phyloP scores from a whole-genome alignment of 495 filamentous ascomycete genomes.

The Penicillium macrosclerotiorum region DNA sequence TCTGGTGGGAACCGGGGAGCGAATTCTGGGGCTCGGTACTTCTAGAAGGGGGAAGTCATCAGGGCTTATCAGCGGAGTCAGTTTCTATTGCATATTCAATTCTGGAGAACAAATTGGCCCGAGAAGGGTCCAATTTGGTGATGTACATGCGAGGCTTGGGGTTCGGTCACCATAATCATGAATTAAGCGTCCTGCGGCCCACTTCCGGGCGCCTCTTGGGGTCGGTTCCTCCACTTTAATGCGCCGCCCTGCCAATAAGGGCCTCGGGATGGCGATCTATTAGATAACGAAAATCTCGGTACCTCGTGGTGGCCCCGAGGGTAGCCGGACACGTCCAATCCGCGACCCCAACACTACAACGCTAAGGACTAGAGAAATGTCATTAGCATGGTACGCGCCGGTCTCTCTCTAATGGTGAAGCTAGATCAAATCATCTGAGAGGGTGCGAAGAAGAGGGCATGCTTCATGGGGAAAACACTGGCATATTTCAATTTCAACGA shows the following conservation, averaged over 20 bases:
- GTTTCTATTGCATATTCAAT: constrained; percentile 17
- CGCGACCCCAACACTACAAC: constrained; percentile 4
- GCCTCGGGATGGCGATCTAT: constrained; percentile 14
- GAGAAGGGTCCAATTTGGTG: constrained; percentile 5
- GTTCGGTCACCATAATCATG: constrained; percentile 7
- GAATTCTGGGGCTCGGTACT: constrained; percentile 21
- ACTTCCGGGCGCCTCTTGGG: constrained; percentile 10
- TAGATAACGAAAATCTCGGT: constrained; percentile 22
- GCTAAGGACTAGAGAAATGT: neutral
- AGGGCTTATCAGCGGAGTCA: constrained; percentile 5
- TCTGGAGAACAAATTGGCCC: constrained; percentile 6
- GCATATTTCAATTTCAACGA: neutral
- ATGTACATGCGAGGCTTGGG: constrained; percentile 9
- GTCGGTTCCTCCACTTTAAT: neutral
- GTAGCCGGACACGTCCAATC: constrained; percentile 17
- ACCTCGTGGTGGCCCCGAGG: constrained; percentile 9
- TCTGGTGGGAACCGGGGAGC: constrained; percentile 10
- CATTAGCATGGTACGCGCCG: neutral
- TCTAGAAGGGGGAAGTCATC: constrained; percentile 11
- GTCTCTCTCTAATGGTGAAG: too few species aligned
- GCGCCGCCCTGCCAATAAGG: neutral
- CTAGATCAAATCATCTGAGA: neutral
- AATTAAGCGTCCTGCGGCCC: constrained; percentile 22
- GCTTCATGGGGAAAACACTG: neutral
- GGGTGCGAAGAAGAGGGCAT: neutral